Evolutionary conservation across 176 grass and related monocot genomes (phyloP), one percentile per base, ranked within the genome.

Genomic region (Rhynchospora pubera): DNA sequence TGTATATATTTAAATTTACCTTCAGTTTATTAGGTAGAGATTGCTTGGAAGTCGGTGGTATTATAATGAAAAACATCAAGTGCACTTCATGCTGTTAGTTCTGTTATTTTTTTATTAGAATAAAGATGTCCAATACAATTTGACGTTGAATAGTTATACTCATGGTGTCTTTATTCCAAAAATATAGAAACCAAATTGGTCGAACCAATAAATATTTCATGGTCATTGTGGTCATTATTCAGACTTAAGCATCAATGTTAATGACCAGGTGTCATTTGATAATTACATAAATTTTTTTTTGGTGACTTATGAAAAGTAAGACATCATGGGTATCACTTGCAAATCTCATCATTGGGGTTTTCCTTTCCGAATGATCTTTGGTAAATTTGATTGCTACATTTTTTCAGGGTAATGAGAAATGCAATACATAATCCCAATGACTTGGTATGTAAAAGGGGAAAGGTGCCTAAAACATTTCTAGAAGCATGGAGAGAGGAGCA

Each of bases 401-500:
- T 16, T 72, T 77, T 9, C 73, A 98, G 96, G 26, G 68, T 65
- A 42, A 39, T 93, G 82, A 87, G n/a, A 83, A 52, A 71, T 60
- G 65, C 56, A 87, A 77, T 99, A 91, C 1, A 65, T 13, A 82
- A 91, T 83, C 67, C 87, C 78, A 87, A 48, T 57, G 85, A 89
- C 91, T 65, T 94, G 43, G 70, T 93, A 4, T 74, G 9, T 30
- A 56, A 75, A 84, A 87, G 86, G 84, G 90, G 82, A 73, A 93
- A 89, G 85, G 84, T 75, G 43, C 85, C 91, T 88, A 89, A 82
- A 63, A 93, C 91, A 44, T 64, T 13, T 79, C 91, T 93, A 79
- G 87, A 88, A 87, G 55, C 11, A 68, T 95, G 92, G 92, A 99
- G 86, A 88, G 70, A 19, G 21, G 23, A 76, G 22, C 90, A 28